A percentile compares a stretch with the other conserved stretches of the same genome.
phyloP scores from a whole-genome alignment of 176 grass and related monocot species.

The Lolium multiflorum region DNA sequence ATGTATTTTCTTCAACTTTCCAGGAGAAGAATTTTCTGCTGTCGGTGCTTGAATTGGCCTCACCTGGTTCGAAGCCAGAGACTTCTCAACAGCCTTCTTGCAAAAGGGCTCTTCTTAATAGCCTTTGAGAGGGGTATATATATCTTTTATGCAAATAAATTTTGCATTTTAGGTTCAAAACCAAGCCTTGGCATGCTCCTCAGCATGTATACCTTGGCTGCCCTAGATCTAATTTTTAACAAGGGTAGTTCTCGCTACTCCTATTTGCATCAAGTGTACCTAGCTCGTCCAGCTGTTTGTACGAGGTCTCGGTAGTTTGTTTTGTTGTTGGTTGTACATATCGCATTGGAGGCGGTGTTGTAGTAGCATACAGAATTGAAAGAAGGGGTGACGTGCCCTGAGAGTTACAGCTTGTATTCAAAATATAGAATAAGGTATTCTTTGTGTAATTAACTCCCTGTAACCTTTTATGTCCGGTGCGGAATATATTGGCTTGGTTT shows the following conservation, averaged over 20 bases:
- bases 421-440: conserved; percentile 74
- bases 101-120: conserved; percentile 97
- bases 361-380: conserved; percentile 56
- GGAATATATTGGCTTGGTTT: conserved; percentile 50
- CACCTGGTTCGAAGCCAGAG: conserved; percentile 57
- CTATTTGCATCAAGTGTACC: conserved; percentile 45
- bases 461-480: conserved; percentile 16
- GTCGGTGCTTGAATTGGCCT: conserved; percentile 73
- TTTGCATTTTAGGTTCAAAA: conserved; percentile 30
- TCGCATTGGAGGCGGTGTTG: conserved; percentile 48
- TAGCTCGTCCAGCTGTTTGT: conserved; percentile 29
- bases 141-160: conserved; percentile 19
- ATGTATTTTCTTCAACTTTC: conserved; percentile 41
- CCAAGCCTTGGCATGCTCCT: conserved; percentile 44
- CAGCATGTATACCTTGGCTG: conserved; percentile 45
- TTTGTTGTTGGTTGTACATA: conserved; percentile 59
- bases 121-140: conserved; percentile 55
- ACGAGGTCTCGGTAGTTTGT: conserved; percentile 44
- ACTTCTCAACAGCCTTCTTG: conserved; percentile 80
- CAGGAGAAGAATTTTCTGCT: conserved; percentile 94
- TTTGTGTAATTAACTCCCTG: conserved; percentile 70
- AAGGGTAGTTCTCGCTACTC: conserved; percentile 31
- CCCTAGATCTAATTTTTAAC: conserved; percentile 13
- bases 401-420: conserved; percentile 59
- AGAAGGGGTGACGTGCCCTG: conserved; percentile 34